Evolutionary conservation across 2,329 filamentous ascomycete species (phyloP).

Genomic region (Ascosphaera apis): DNA sequence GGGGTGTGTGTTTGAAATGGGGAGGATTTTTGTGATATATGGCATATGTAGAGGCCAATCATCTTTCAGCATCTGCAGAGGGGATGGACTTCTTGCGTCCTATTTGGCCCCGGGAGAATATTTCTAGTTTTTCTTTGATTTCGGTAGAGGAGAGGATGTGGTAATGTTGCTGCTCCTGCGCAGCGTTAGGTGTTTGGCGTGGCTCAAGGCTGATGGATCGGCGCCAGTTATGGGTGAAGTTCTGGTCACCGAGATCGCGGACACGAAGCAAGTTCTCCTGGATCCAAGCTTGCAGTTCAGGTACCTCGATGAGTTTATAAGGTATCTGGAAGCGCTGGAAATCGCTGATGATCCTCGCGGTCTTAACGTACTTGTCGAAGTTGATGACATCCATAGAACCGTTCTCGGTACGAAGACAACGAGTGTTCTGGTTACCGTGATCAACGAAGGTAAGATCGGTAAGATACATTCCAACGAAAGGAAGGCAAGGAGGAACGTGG

Average conservation of each 20-base stretch:
- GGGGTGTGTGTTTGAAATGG: too few species aligned
- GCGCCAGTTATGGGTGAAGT: slow-evolving; percentile 48
- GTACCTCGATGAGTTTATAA: slow-evolving; percentile 59
- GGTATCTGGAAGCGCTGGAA: slow-evolving; percentile 91
- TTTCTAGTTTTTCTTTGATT: neutral
- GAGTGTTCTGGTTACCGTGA: slow-evolving; percentile 71
- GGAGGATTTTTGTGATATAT: too few species aligned
- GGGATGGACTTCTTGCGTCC: slow-evolving; percentile 1
- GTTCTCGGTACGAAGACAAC: slow-evolving; percentile 46
- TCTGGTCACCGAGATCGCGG: slow-evolving; percentile 37
- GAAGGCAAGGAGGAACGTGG: slow-evolving; percentile 75
- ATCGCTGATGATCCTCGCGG: slow-evolving; percentile 85
- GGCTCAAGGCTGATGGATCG: slow-evolving; percentile 71
- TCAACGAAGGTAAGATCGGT: slow-evolving; percentile 93
- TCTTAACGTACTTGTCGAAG: slow-evolving; percentile 90
- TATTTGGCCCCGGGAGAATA: neutral
- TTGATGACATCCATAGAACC: slow-evolving; percentile 61
- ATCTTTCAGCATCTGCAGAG: neutral
- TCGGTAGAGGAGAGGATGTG: neutral
- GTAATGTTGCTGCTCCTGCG: slow-evolving; percentile 4
- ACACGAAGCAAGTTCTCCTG: slow-evolving; percentile 58
- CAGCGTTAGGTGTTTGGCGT: slow-evolving; percentile 10
- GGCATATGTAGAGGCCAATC: neutral
- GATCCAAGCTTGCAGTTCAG: slow-evolving; percentile 86
- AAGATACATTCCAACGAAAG: slow-evolving; percentile 87